Evolutionary conservation across 1,139 yeast genomes (phyloP).

Genomic region (Taphrina flavorubra): DNA sequence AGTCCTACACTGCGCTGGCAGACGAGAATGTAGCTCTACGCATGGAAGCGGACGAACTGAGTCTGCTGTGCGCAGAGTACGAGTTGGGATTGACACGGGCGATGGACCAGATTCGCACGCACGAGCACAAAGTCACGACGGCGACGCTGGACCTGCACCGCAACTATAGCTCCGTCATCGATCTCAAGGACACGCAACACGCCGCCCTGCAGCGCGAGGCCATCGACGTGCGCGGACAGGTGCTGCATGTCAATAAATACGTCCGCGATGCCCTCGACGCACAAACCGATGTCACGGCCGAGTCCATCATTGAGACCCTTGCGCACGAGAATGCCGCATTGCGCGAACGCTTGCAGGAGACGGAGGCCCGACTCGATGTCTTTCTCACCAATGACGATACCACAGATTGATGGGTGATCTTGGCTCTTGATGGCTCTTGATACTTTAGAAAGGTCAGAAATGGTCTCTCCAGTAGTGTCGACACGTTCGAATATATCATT

Average conservation of each 20-base stretch:
- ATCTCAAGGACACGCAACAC: constrained; percentile 3
- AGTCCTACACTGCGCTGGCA: not conserved
- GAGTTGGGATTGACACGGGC: constrained; percentile 26
- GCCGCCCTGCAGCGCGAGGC: constrained; percentile 4
- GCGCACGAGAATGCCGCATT: constrained; percentile 25
- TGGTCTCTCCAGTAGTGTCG: too few species aligned
- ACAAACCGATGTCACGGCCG: constrained; percentile 21
- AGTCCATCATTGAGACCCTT: constrained; percentile 25
- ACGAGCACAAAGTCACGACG: constrained; percentile 25
- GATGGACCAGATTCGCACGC: constrained; percentile 30
- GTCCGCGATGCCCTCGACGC: constrained; percentile 24
- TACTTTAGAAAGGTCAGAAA: too few species aligned
- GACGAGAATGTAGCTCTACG: constrained; percentile 23
- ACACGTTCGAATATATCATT: too few species aligned
- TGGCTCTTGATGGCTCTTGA: too few species aligned
- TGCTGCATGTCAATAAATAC: constrained; percentile 7
- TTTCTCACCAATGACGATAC: not conserved
- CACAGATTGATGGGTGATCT: too few species aligned
- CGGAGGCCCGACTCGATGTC: constrained; percentile 8
- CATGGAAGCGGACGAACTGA: constrained; percentile 18
- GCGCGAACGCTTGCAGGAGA: constrained; percentile 6
- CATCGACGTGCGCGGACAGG: constrained; percentile 15
- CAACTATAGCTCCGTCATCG: constrained; percentile 13
- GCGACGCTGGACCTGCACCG: constrained; percentile 18
- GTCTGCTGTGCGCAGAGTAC: constrained; percentile 27